Evolutionary conservation across 805 yeast species (phyloP).

Genomic region (Candida railenensis): DNA sequence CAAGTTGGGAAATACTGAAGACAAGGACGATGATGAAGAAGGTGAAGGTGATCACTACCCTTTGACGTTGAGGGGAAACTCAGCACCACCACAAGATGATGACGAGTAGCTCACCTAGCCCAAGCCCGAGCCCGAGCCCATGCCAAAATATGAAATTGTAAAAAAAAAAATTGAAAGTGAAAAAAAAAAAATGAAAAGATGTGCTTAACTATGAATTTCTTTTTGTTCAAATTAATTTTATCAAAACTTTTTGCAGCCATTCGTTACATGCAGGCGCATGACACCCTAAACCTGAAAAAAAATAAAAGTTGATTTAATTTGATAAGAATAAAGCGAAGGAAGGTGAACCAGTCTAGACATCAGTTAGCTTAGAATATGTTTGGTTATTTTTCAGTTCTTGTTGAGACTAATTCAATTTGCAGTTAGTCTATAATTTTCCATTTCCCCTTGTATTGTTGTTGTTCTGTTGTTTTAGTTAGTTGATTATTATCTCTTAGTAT

Average conservation of each 20-base stretch:
- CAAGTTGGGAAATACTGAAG: constrained; percentile 42
- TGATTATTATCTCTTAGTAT: background rate
- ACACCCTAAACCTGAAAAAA: background rate
- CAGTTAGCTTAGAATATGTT: background rate
- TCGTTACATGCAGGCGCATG: background rate
- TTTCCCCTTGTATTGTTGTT: background rate
- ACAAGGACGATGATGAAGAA: constrained; percentile 43
- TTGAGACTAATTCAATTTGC: background rate
- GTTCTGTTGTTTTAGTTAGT: background rate
- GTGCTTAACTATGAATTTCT: too few relatives aligned
- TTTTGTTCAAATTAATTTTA: too few relatives aligned
- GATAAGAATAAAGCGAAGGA: background rate
- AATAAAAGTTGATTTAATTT: background rate
- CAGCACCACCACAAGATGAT: constrained; percentile 39
- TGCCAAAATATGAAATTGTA: background rate
- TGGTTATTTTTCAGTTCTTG: background rate
- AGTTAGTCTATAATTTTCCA: background rate
- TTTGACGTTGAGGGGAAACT: constrained; percentile 48
- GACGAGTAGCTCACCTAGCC: too few relatives aligned
- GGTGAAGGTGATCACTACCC: constrained; percentile 39
- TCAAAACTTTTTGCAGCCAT: background rate
- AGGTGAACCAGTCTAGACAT: too few relatives aligned
- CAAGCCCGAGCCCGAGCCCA: too few relatives aligned
- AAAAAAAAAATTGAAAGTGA: background rate
- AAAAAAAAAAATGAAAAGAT: background rate